Evolutionary conservation across 768 basidiomycete species (phyloP).

Genomic region (Dentipellis sp.): DNA sequence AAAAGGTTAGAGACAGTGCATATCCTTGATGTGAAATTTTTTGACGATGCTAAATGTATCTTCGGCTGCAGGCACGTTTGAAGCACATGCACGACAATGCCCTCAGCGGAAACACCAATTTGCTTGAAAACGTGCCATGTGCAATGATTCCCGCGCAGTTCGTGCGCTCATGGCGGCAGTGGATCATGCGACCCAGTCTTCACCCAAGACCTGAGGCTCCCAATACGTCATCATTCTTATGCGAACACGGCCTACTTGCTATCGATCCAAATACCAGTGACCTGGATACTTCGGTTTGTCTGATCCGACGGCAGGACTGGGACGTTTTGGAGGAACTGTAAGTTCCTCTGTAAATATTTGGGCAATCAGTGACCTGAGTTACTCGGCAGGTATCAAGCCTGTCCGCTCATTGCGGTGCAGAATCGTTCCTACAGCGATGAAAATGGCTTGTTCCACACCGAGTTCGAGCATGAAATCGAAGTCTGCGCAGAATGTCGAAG

Average conservation of each 20-base stretch:
- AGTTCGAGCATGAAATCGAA: constrained; percentile 19
- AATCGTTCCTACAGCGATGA: constrained; percentile 4
- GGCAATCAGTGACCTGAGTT: background rate
- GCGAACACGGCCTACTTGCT: constrained; percentile 52
- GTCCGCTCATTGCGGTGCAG: constrained; percentile 9
- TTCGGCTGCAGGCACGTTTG: constrained; percentile 41
- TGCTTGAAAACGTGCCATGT: constrained; percentile 40
- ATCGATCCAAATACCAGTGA: constrained; percentile 65
- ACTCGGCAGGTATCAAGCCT: constrained; percentile 9
- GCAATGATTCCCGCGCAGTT: constrained; percentile 57
- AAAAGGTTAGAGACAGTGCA: constrained; percentile 45
- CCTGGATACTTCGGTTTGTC: constrained; percentile 42
- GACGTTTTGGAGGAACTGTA: constrained; percentile 48
- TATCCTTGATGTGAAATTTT: background rate
- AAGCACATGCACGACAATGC: constrained; percentile 53
- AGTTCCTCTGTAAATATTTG: constrained; percentile 17
- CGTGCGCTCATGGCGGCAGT: constrained; percentile 57
- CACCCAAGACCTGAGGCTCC: constrained; percentile 47
- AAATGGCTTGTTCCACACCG: constrained; percentile 10
- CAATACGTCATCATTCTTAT: constrained; percentile 56
- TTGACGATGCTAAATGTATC: background rate
- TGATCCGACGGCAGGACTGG: constrained; percentile 63
- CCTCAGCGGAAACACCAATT: constrained; percentile 33
- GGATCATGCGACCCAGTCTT: constrained; percentile 52
- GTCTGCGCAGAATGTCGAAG: constrained; percentile 13